phyloP scores from a whole-genome alignment of 2,329 filamentous ascomycete species.

The Epichloe aotearoae region DNA sequence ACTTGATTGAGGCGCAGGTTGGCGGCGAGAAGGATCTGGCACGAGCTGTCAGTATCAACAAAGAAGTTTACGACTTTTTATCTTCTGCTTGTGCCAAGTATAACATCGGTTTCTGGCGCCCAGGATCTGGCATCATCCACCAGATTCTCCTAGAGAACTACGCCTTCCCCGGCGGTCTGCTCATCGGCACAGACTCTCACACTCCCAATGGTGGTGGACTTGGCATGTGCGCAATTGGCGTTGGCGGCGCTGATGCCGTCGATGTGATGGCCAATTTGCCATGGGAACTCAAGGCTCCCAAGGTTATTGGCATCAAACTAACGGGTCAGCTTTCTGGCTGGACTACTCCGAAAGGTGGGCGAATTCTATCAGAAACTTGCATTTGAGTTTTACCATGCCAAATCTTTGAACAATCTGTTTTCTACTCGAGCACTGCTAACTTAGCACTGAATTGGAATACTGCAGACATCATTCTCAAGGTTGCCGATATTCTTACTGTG shows the following conservation, averaged over 20 bases:
- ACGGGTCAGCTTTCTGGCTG: slow-evolving; percentile 83
- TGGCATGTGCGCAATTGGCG: slow-evolving; percentile 88
- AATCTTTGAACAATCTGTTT: background rate
- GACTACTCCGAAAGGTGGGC: slow-evolving; percentile 78
- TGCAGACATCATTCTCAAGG: slow-evolving; percentile 88
- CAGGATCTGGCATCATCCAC: slow-evolving; percentile 97
- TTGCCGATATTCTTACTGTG: slow-evolving; percentile 91
- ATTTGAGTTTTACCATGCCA: background rate
- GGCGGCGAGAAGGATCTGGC: slow-evolving; percentile 89
- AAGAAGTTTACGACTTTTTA: slow-evolving; percentile 98
- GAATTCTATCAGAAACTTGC: background rate
- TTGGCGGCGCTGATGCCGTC: slow-evolving; percentile 94
- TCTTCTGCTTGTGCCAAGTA: slow-evolving; percentile 92
- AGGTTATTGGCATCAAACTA: slow-evolving; percentile 91
- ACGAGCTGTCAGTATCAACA: slow-evolving; percentile 86
- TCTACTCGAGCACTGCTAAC: background rate
- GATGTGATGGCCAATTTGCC: slow-evolving; percentile 96
- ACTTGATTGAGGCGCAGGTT: slow-evolving; percentile 95
- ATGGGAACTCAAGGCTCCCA: slow-evolving; percentile 97
- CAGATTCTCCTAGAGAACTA: slow-evolving; percentile 99
- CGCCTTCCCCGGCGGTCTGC: slow-evolving; percentile 93
- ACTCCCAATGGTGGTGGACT: slow-evolving; percentile 96
- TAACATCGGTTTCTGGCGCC: slow-evolving; percentile 99
- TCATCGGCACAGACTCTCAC: slow-evolving; percentile 97
- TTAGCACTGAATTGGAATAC: background rate